Evolutionary conservation across 176 grass and related monocot genomes (phyloP), one percentile per base, ranked within the genome.

Genomic region (Musa schizocarpa): DNA sequence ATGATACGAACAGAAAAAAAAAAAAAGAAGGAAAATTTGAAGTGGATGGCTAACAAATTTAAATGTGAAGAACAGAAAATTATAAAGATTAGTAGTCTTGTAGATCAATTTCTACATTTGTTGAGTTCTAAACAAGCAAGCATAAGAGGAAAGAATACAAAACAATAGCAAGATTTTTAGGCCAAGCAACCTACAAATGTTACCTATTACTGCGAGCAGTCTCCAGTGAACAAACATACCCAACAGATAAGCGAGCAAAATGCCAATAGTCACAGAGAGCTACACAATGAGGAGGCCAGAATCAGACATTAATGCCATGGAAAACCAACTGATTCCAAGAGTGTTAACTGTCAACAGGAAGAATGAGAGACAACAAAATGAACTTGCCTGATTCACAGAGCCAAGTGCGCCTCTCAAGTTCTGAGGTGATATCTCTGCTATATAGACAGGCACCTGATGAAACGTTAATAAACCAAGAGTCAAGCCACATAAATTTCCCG

Each of bases 191-290:
- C 73, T 69, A 79, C 54, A 52, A 11, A 24, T 54, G 72, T 85
- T 93, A 97, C 93, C 93, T 77, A 97, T 85, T 74, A 97, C 87
- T 68, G 93, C 93, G 82, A 97, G 90, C 68, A 92, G 21, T 80
- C 93, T 97, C 93, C 93, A 97, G 25, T 86, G 86, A 74, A 97
- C 84, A 87, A 93, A 88, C 87, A 97, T 93, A 79, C 93, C 93
- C 8, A 97, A 84, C 79, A 90, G 27, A 77, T 97, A 97, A n/a
- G 85, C 93, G 68, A 97, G 63, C 22, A 97, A 81, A 52, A 97
- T 90, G 57, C 93, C 93, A 83, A 97, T 61, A 65, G 93, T 97
- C 52, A 97, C 74, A 50, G 93, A 93, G 66, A 97, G 74, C 93
- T 97, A 75, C 1, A 9, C 0, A 14, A 52, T 34, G 9, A 25